Evolutionary conservation across 805 yeast genomes (phyloP).

Genomic region (Wickerhamomyces strasburgensis): DNA sequence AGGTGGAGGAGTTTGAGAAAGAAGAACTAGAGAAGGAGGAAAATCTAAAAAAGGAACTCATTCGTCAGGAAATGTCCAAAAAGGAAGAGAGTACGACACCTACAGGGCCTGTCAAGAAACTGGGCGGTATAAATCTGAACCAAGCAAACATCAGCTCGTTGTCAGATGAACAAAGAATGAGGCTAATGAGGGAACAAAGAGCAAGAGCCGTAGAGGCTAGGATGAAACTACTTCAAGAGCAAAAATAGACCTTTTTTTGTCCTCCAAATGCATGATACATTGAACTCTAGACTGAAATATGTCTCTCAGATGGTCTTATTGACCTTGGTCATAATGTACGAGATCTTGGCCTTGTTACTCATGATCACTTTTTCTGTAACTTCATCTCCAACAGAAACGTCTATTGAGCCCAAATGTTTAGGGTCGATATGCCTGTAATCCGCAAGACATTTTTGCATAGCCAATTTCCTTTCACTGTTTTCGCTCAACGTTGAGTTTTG

Average conservation of each 20-base stretch:
- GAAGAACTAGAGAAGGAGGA: slow-evolving; percentile 34
- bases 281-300: slow-evolving; percentile 20
- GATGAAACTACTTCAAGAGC: slow-evolving; percentile 31
- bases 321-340: slow-evolving; percentile 38
- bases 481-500: slow-evolving; percentile 3
- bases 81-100: slow-evolving; percentile 16
- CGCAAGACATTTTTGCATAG: slow-evolving; percentile 53
- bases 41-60: slow-evolving; percentile 34
- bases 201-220: slow-evolving; percentile 97
- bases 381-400: slow-evolving; percentile 27
- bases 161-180: slow-evolving; percentile 66
- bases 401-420: slow-evolving; percentile 1
- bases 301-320: too few relatives aligned
- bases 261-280: slow-evolving; percentile 3
- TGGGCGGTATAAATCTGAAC: slow-evolving; percentile 26
- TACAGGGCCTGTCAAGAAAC: slow-evolving; percentile 33
- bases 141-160: slow-evolving; percentile 53
- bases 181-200: slow-evolving; percentile 87
- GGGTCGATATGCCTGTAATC: slow-evolving; percentile 67
- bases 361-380: slow-evolving; percentile 28
- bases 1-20: slow-evolving; percentile 39
- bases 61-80: slow-evolving; percentile 42
- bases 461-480: slow-evolving; percentile 28
- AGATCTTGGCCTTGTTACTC: slow-evolving; percentile 26
- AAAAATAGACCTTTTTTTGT: not conserved